phyloP scores from a whole-genome alignment of 2,329 filamentous ascomycete species.

The Xenoacremonium recifei region DNA sequence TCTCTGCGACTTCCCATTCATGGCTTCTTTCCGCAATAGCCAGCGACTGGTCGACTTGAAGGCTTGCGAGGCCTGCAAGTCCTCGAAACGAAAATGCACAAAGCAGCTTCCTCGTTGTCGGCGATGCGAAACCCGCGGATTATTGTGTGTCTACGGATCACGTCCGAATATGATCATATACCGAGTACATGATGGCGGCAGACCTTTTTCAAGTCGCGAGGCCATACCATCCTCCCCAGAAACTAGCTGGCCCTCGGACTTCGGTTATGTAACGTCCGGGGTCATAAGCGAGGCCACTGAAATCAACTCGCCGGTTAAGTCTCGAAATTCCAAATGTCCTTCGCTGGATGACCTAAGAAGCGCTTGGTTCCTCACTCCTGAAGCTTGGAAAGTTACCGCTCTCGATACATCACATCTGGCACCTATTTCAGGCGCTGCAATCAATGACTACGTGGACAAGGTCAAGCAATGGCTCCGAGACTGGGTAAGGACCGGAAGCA shows the following conservation, averaged over 20 bases:
- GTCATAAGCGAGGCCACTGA: neutral
- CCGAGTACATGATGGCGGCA: neutral
- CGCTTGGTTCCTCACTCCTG: constrained; percentile 12
- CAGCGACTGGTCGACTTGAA: no score
- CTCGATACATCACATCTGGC: constrained; percentile 1
- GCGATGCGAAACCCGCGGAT: constrained; percentile 14
- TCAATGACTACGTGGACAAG: constrained; percentile 5
- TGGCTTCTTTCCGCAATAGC: no score
- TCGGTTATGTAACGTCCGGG: neutral
- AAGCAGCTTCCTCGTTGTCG: constrained; percentile 16
- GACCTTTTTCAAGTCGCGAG: accelerated
- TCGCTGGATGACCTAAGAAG: constrained; percentile 12
- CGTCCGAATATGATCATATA: constrained; percentile 10
- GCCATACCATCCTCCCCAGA: neutral
- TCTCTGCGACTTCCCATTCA: no score
- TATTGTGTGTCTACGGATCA: constrained; percentile 18
- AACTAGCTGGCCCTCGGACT: neutral
- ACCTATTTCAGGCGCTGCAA: constrained; percentile 4
- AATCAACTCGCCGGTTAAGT: neutral
- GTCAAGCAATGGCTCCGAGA: constrained; percentile 10
- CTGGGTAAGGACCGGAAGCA: constrained; percentile 12
- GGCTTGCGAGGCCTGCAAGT: constrained; percentile 13
- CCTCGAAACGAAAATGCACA: constrained; percentile 17
- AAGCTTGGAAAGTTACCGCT: constrained; percentile 6
- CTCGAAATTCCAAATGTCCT: neutral